Conservation (phyloP, 176 grass and related monocot genomes). For the Zea mays region DNA sequence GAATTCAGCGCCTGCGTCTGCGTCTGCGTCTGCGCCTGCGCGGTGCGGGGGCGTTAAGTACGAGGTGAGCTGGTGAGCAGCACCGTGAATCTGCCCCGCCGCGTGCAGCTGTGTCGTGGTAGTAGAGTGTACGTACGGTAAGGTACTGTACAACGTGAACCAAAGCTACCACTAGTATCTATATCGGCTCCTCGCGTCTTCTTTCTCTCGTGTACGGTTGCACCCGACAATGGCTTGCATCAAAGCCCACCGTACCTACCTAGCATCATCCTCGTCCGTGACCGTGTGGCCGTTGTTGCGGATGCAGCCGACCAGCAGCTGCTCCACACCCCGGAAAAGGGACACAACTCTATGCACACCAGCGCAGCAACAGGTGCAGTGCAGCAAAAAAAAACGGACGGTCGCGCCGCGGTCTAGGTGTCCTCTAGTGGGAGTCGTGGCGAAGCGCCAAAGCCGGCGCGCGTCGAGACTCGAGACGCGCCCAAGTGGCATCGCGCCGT, state of each 20-base stretch:
- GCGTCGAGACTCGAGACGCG: neutral
- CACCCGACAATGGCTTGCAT: neutral
- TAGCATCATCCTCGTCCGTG: neutral
- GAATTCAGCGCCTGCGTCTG: neutral
- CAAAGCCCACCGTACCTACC: neutral
- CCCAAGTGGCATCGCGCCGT: neutral
- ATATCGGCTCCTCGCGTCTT: neutral
- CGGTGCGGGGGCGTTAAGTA: constrained; percentile 23
- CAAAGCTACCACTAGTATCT: no score
- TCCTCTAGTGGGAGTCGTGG: neutral
- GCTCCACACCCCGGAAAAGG: no score
- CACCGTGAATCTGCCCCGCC: neutral
- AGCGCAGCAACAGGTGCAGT: no score
- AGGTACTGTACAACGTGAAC: neutral
- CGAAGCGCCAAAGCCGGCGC: neutral
- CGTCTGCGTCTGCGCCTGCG: neutral
- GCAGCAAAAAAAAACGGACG: constrained; percentile 12
- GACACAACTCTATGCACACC: no score
- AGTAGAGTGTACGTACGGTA: neutral
- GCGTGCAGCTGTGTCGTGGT: neutral
- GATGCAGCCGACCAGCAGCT: neutral
- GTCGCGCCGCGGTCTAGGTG: constrained; percentile 26
- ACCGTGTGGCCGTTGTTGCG: neutral
- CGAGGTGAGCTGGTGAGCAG: constrained; percentile 35
- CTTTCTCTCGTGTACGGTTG: neutral